A percentile compares a stretch with the other conserved stretches of the same genome.
These are phyloP conservation scores for Metarhizium robertsii DNA, from an alignment of 2,329 filamentous ascomycete genomes.

Conservation along the genomic window DNA sequence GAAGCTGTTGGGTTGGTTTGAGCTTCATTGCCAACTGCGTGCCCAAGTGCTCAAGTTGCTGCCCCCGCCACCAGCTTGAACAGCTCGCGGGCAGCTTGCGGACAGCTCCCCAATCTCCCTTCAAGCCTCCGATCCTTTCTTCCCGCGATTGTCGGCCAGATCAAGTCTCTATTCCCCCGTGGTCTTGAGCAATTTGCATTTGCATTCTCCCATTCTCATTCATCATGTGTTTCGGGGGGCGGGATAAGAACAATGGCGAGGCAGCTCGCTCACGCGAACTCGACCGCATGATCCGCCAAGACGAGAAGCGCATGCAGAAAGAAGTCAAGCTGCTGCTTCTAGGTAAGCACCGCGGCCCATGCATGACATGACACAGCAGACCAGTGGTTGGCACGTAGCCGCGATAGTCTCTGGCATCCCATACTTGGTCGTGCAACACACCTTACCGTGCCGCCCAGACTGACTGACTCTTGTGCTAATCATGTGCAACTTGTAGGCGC, in stretches of 20 bases:
- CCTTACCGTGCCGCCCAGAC: not conserved
- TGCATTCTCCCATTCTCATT: conserved; percentile 4
- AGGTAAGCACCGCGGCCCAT: conserved; percentile 41
- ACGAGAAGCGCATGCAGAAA: conserved; percentile 77
- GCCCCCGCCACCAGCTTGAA: not conserved
- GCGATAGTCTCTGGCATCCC: not conserved
- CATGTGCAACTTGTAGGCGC: conserved; percentile 53
- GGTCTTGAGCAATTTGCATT: not conserved
- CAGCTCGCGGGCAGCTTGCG: no score
- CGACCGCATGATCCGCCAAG: conserved; percentile 73
- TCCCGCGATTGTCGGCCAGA: not conserved
- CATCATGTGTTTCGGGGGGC: conserved; percentile 56
- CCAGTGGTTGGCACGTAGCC: not conserved
- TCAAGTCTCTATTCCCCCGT: not conserved
- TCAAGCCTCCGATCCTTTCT: not conserved
- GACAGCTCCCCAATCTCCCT: not conserved
- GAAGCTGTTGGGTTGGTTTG: not conserved
- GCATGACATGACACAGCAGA: not conserved
- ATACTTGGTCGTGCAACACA: conserved; percentile 1
- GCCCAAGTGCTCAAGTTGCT: not conserved
- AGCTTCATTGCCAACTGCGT: no score
- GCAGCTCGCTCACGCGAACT: conserved; percentile 61
- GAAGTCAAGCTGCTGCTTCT: conserved; percentile 92
- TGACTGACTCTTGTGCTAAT: conserved; percentile 5
- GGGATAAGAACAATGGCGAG: conserved; percentile 36